Evolutionary conservation across 352 stramenopile genomes (phyloP).

Genomic region (Peronospora belbahrii): DNA sequence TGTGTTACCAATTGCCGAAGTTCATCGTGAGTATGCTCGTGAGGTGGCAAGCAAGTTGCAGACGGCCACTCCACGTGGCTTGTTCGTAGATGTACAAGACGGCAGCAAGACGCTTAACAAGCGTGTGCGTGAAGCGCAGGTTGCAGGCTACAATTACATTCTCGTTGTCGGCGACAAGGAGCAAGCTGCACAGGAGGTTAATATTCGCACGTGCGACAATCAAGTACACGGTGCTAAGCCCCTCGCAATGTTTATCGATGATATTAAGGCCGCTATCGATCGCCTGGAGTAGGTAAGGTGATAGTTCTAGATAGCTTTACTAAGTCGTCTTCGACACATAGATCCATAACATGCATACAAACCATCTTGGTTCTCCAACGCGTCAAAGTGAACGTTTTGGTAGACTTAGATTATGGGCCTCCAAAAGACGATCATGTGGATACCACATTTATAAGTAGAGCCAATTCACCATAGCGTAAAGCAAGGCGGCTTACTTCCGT

Average conservation of each 20-base stretch:
- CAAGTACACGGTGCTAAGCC: slow-evolving; percentile 62
- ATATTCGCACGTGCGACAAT: slow-evolving; percentile 79
- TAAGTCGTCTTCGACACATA: slow-evolving; percentile 14
- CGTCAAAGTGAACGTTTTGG: too few species aligned
- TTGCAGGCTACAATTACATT: slow-evolving; percentile 84
- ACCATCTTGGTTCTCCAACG: slow-evolving; percentile 3
- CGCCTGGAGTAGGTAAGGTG: slow-evolving; percentile 44
- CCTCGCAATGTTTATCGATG: slow-evolving; percentile 42
- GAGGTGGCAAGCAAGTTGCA: slow-evolving; percentile 42
- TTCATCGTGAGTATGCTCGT: slow-evolving; percentile 53
- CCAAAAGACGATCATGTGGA: too few species aligned
- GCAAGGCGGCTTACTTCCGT: too few species aligned
- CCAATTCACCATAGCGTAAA: too few species aligned
- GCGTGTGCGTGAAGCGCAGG: slow-evolving; percentile 65
- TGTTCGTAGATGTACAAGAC: slow-evolving; percentile 69
- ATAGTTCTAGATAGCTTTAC: not conserved
- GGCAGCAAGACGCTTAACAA: slow-evolving; percentile 84
- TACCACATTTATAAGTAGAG: too few species aligned
- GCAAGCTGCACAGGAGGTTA: slow-evolving; percentile 40
- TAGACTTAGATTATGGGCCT: too few species aligned
- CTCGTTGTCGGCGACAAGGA: slow-evolving; percentile 77
- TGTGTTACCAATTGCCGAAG: slow-evolving; percentile 59
- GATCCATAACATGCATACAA: slow-evolving; percentile 15
- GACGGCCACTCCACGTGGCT: slow-evolving; percentile 19
- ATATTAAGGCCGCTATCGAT: slow-evolving; percentile 47